Percentiles rank a stretch among this genome's conserved stretches.
Conservation (phyloP, 2,329 filamentous ascomycete genomes). For the Ophiobolus disseminans region DNA sequence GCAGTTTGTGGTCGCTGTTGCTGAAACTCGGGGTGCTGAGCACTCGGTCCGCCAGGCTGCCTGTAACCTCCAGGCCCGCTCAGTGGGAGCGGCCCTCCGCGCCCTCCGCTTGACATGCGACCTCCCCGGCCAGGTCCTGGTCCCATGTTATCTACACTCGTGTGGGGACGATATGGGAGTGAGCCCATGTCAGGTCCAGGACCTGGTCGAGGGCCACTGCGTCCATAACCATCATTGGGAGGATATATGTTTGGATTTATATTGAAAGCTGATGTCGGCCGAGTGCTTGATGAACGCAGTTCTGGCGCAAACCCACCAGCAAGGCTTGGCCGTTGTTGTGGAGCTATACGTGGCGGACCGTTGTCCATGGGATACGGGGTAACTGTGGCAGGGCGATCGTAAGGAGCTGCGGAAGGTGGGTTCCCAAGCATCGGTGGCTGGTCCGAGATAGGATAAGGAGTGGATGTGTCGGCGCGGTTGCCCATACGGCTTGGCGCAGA, state of each 20-base stretch:
- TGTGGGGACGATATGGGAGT: slow-evolving; percentile 47
- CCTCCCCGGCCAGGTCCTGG: slow-evolving; percentile 41
- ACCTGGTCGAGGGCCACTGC: slow-evolving; percentile 36
- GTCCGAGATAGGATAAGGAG: slow-evolving; percentile 55
- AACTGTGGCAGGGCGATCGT: slow-evolving; percentile 59
- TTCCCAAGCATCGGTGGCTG: slow-evolving; percentile 45
- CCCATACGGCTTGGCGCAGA: slow-evolving; percentile 33
- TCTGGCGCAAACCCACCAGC: slow-evolving; percentile 55
- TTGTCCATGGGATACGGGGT: slow-evolving; percentile 77
- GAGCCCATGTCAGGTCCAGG: slow-evolving; percentile 36
- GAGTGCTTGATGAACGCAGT: slow-evolving; percentile 59
- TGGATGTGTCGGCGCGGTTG: slow-evolving; percentile 44
- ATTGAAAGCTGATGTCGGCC: slow-evolving; percentile 58
- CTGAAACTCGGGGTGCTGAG: slow-evolving; percentile 45
- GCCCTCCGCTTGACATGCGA: slow-evolving; percentile 36
- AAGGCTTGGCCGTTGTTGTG: slow-evolving; percentile 34
- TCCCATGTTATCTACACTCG: slow-evolving; percentile 46
- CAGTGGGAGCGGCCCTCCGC: slow-evolving; percentile 38
- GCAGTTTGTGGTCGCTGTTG: slow-evolving; percentile 49
- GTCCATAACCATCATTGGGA: slow-evolving; percentile 37
- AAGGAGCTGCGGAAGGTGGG: slow-evolving; percentile 34
- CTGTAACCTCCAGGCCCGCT: slow-evolving; percentile 44
- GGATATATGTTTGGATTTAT: slow-evolving; percentile 56
- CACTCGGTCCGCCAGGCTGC: slow-evolving; percentile 48
- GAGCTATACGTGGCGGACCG: slow-evolving; percentile 57